phyloP scores from a whole-genome alignment of 495 filamentous ascomycete species.

The Chaetomium fimeti region DNA sequence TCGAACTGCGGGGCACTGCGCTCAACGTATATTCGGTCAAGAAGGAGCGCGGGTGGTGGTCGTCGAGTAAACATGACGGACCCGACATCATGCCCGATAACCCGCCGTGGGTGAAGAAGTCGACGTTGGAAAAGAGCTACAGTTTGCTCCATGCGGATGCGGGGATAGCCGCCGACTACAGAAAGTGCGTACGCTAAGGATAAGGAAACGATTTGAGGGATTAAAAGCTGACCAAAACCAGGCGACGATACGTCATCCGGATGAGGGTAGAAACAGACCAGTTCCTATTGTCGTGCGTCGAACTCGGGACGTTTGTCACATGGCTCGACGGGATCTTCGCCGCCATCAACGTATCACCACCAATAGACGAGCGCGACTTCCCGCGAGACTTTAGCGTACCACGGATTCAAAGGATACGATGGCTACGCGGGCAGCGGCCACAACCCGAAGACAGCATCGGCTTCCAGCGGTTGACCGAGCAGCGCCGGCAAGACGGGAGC shows the following conservation, averaged over 20 bases:
- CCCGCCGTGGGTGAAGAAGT: constrained; percentile 44
- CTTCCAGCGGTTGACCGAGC: constrained; percentile 29
- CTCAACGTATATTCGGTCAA: constrained; percentile 58
- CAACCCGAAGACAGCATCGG: constrained; percentile 30
- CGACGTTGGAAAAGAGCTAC: constrained; percentile 54
- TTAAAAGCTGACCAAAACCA: constrained; percentile 26
- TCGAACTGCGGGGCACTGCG: constrained; percentile 59
- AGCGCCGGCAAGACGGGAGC: constrained; percentile 19
- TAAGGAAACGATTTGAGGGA: background rate
- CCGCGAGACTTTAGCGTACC: constrained; percentile 56
- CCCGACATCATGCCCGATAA: constrained; percentile 42
- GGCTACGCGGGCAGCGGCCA: constrained; percentile 35
- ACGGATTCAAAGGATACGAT: constrained; percentile 43
- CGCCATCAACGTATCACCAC: constrained; percentile 61
- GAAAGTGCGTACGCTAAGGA: constrained; percentile 46
- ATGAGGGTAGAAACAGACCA: constrained; percentile 63
- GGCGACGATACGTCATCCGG: constrained; percentile 59
- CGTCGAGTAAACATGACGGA: constrained; percentile 32
- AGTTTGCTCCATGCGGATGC: constrained; percentile 65
- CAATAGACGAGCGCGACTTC: constrained; percentile 59
- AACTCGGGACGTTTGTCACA: constrained; percentile 52
- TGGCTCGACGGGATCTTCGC: constrained; percentile 65
- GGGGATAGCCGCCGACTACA: constrained; percentile 62
- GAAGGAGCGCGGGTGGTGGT: constrained; percentile 42
- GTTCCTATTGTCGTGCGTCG: constrained; percentile 57